Conservation (phyloP, 176 grass and related monocot species). For the maize (Zea mays) region DNA sequence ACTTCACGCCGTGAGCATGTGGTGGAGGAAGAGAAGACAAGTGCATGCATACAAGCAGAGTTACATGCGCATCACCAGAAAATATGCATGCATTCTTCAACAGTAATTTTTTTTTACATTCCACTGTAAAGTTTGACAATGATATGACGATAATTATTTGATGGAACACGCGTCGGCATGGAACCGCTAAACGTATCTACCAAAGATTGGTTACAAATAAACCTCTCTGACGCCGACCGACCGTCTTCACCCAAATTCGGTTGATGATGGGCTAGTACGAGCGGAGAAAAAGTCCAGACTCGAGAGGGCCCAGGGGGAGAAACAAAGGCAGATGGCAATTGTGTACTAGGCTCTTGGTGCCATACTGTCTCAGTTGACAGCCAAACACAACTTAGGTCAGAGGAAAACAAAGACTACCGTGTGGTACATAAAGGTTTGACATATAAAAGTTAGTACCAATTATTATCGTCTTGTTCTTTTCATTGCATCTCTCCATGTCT, state of each 20-base stretch:
- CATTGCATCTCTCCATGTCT: neutral
- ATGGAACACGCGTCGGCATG: conserved; percentile 4
- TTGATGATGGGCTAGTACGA: conserved; percentile 29
- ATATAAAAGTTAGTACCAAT: conserved; percentile 2
- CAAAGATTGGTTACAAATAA: conserved; percentile 10
- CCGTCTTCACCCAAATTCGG: conserved; percentile 5
- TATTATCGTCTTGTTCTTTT: neutral
- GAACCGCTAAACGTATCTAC: conserved; percentile 7
- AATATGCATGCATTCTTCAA: conserved; percentile 3
- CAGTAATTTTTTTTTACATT: neutral
- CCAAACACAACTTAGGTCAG: conserved; percentile 24
- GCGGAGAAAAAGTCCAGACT: conserved; percentile 25
- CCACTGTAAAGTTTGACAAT: conserved; percentile 12
- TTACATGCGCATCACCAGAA: conserved; percentile 8
- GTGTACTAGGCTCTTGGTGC: conserved; percentile 30
- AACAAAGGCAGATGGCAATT: conserved; percentile 33
- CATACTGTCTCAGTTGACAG: conserved; percentile 33
- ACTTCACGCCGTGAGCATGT: conserved; percentile 40
- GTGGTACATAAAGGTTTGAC: conserved; percentile 20
- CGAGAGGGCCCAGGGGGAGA: conserved; percentile 11
- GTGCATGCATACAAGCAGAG: conserved; percentile 11
- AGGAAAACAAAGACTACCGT: conserved; percentile 18
- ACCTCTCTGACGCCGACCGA: conserved; percentile 24
- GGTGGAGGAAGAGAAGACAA: conserved; percentile 19
- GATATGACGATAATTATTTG: neutral